These are phyloP conservation scores for Ogataea nonfermentans DNA, from an alignment of 805 yeast species.

Conservation along the genomic window DNA sequence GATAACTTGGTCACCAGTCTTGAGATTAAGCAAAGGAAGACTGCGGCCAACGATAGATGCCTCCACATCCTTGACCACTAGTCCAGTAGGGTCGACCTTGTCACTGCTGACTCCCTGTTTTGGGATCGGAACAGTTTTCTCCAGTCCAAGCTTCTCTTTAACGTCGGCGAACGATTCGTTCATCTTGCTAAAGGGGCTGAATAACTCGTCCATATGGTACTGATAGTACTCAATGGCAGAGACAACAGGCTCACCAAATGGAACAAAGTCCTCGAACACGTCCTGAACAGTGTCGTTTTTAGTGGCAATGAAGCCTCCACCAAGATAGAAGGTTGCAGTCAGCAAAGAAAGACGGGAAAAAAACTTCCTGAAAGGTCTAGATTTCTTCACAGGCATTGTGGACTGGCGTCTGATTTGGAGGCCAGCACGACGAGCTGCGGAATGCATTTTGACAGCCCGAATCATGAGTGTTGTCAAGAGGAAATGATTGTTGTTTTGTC, in stretches of 20 bases:
- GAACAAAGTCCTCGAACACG: slow-evolving; percentile 59
- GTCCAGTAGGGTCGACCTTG: slow-evolving; percentile 27
- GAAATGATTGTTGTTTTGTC: slow-evolving; percentile 8
- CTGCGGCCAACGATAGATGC: slow-evolving; percentile 11
- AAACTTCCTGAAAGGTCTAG: slow-evolving; percentile 26
- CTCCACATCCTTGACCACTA: slow-evolving; percentile 8
- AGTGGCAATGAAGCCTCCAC: slow-evolving; percentile 58
- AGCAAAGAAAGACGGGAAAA: slow-evolving; percentile 27
- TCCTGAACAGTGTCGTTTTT: slow-evolving; percentile 61
- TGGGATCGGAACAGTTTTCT: slow-evolving; percentile 39
- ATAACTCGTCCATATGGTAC: slow-evolving; percentile 26
- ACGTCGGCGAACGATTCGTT: slow-evolving; percentile 33
- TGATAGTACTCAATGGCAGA: slow-evolving; percentile 44
- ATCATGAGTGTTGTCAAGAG: slow-evolving; percentile 3
- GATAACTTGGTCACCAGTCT: slow-evolving; percentile 33
- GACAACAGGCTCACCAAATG: slow-evolving; percentile 57
- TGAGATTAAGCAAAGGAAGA: slow-evolving; percentile 33
- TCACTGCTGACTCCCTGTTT: slow-evolving; percentile 39
- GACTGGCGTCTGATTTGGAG: slow-evolving; percentile 26
- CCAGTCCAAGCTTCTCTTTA: slow-evolving; percentile 39
- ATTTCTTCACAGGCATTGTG: slow-evolving; percentile 20
- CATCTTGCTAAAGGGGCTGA: slow-evolving; percentile 18
- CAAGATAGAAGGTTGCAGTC: slow-evolving; percentile 44
- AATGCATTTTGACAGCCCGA: slow-evolving; percentile 7
- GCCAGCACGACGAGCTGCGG: slow-evolving; percentile 13